These are phyloP conservation scores for Taxillus chinensis DNA, from an alignment of 164 flowering plant species.

Conservation along the genomic window DNA sequence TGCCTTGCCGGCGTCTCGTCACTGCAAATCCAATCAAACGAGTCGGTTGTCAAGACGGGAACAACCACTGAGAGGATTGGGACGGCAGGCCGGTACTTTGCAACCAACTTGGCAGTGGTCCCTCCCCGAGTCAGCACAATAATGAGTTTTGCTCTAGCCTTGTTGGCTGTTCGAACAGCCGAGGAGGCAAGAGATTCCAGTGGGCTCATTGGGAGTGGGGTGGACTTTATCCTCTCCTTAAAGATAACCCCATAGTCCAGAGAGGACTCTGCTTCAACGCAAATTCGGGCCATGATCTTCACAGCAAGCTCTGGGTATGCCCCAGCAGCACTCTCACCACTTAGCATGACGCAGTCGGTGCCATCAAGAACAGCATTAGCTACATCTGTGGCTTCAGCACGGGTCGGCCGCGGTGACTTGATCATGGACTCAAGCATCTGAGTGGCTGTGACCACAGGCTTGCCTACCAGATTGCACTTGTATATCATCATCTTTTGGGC, in stretches of 20 bases:
- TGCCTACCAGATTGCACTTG: conserved; percentile 78
- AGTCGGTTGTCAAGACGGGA: conserved; percentile 65
- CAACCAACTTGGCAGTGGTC: conserved; percentile 71
- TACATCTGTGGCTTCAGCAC: conserved; percentile 87
- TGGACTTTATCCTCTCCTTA: conserved; percentile 60
- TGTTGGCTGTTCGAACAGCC: conserved; percentile 78
- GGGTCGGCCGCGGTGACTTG: conserved; percentile 80
- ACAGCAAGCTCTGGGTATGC: conserved; percentile 79
- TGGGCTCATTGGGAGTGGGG: conserved; percentile 88
- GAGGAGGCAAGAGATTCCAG: conserved; percentile 82
- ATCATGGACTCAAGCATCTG: conserved; percentile 94
- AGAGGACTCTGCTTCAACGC: conserved; percentile 73
- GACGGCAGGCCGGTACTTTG: conserved; percentile 82
- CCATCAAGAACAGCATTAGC: conserved; percentile 90
- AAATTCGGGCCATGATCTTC: conserved; percentile 72
- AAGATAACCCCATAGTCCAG: conserved; percentile 71
- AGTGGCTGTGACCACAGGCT: conserved; percentile 87
- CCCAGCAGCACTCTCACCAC: conserved; percentile 94
- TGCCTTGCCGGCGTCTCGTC: conserved; percentile 85
- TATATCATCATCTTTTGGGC: conserved; percentile 95
- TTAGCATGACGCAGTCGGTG: conserved; percentile 86
- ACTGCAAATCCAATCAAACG: conserved; percentile 72
- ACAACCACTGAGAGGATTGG: conserved; percentile 81
- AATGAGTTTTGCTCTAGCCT: conserved; percentile 57
- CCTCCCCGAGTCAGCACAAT: conserved; percentile 82